These are phyloP conservation scores for Croton setiger DNA, from an alignment of 441 rosid species.

Conservation along the genomic window DNA sequence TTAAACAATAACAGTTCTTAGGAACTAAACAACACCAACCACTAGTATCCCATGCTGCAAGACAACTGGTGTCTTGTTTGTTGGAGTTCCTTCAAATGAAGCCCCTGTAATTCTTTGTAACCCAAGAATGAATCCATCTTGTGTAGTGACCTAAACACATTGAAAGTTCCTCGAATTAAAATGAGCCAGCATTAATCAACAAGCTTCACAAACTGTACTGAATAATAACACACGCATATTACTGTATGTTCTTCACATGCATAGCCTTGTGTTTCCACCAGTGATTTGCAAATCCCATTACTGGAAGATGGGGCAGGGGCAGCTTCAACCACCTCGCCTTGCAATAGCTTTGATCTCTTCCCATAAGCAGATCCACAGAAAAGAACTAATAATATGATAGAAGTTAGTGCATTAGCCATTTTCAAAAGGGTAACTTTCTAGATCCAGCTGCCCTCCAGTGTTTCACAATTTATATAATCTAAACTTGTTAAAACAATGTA, in stretches of 20 bases:
- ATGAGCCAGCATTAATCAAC: neutral
- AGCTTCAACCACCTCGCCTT: slow-evolving; percentile 17
- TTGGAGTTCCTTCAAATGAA: slow-evolving; percentile 21
- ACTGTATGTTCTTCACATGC: slow-evolving; percentile 48
- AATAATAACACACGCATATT: neutral
- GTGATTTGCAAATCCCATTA: slow-evolving; percentile 38
- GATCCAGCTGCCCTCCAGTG: neutral
- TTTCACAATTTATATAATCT: slow-evolving; percentile 3
- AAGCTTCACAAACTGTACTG: slow-evolving; percentile 5
- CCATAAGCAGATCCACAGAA: slow-evolving; percentile 35
- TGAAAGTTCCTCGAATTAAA: neutral
- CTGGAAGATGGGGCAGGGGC: slow-evolving; percentile 14
- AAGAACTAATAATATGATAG: slow-evolving; percentile 22
- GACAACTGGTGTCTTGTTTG: slow-evolving; percentile 35
- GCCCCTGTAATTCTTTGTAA: slow-evolving; percentile 42
- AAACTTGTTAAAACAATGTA: neutral
- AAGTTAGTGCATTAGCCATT: slow-evolving; percentile 18
- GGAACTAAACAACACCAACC: slow-evolving; percentile 22
- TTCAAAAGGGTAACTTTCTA: slow-evolving; percentile 14
- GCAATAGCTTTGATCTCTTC: slow-evolving; percentile 20
- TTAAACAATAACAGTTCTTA: neutral
- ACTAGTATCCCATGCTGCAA: slow-evolving; percentile 43
- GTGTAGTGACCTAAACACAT: slow-evolving; percentile 40
- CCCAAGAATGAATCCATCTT: slow-evolving; percentile 52
- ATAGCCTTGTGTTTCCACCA: slow-evolving; percentile 39